Evolutionary conservation across 2,329 filamentous ascomycete species (phyloP).

Genomic region (Fusarium denticulatum): DNA sequence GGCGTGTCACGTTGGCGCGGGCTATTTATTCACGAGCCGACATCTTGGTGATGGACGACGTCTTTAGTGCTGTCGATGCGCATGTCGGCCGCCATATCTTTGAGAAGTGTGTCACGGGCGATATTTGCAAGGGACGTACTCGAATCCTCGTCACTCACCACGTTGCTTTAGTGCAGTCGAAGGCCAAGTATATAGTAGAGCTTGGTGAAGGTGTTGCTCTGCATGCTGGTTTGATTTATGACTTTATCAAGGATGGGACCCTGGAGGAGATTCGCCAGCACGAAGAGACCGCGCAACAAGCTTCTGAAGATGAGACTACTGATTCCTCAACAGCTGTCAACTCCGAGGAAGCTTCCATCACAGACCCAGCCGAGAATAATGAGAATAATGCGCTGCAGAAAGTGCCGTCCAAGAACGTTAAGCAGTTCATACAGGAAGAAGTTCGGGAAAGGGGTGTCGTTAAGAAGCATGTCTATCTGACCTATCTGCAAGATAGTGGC

Average conservation of each 20-base stretch:
- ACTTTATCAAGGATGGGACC: conserved; percentile 68
- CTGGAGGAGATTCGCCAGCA: conserved; percentile 67
- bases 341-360: conserved; percentile 60
- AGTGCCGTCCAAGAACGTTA: conserved; percentile 62
- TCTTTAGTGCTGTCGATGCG: conserved; percentile 84
- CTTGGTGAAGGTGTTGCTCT: conserved; percentile 74
- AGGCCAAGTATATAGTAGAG: conserved; percentile 78
- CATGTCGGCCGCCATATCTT: conserved; percentile 84
- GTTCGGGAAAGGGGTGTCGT: conserved; percentile 76
- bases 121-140: conserved; percentile 75
- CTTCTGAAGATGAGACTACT: conserved; percentile 59
- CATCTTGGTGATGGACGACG: conserved; percentile 82
- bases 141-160: conserved; percentile 85
- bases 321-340: conserved; percentile 61
- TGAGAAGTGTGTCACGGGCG: conserved; percentile 77
- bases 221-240: conserved; percentile 71
- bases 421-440: conserved; percentile 82
- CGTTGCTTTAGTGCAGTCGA: conserved; percentile 74
- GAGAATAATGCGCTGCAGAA: conserved; percentile 58
- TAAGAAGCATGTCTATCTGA: conserved; percentile 71
- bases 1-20: conserved; percentile 82
- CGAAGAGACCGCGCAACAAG: conserved; percentile 58
- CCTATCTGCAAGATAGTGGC: conserved; percentile 74
- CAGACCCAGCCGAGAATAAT: conserved; percentile 52
- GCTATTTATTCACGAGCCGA: conserved; percentile 83